phyloP scores from a whole-genome alignment of 192 early-diverging fungal species.

The Funneliformis geosporum region DNA sequence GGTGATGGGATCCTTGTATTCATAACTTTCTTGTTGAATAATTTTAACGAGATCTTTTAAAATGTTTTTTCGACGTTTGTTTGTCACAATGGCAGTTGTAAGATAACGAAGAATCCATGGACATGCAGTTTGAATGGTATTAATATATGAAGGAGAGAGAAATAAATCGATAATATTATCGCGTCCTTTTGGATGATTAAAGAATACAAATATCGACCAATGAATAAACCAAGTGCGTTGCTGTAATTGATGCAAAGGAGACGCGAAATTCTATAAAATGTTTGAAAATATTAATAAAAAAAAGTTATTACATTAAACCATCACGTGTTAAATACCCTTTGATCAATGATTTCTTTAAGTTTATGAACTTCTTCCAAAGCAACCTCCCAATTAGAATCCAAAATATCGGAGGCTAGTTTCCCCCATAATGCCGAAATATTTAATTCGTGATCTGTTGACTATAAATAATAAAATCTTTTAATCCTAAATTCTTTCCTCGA shows the following conservation, averaged over 20 bases:
- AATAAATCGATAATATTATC: constrained; percentile 94
- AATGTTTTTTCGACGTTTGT: constrained; percentile 80
- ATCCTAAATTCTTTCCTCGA: background rate
- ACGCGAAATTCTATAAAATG: constrained; percentile 57
- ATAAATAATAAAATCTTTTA: constrained; percentile 24
- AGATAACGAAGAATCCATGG: constrained; percentile 97
- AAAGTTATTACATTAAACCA: background rate
- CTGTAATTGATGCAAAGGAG: constrained; percentile 86
- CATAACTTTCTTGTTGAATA: constrained; percentile 82
- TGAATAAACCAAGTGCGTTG: constrained; percentile 94
- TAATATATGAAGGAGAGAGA: constrained; percentile 88
- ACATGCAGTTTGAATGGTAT: constrained; percentile 95
- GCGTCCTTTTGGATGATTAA: constrained; percentile 95
- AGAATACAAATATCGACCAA: constrained; percentile 98
- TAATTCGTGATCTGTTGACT: constrained; percentile 85
- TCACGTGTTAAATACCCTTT: constrained; percentile 51
- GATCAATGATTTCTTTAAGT: constrained; percentile 87
- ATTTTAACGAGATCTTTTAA: constrained; percentile 90
- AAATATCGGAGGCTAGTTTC: constrained; percentile 93
- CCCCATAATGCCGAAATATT: constrained; percentile 93
- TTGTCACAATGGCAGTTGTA: constrained; percentile 87
- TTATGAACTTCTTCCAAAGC: constrained; percentile 88
- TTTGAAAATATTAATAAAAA: background rate
- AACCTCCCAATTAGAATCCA: constrained; percentile 91
- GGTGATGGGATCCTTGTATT: constrained; percentile 89